Evolutionary conservation across 2,329 filamentous ascomycete genomes (phyloP), one percentile per base, ranked within the genome.

Genomic region (Cryoendolithus antarcticus): DNA sequence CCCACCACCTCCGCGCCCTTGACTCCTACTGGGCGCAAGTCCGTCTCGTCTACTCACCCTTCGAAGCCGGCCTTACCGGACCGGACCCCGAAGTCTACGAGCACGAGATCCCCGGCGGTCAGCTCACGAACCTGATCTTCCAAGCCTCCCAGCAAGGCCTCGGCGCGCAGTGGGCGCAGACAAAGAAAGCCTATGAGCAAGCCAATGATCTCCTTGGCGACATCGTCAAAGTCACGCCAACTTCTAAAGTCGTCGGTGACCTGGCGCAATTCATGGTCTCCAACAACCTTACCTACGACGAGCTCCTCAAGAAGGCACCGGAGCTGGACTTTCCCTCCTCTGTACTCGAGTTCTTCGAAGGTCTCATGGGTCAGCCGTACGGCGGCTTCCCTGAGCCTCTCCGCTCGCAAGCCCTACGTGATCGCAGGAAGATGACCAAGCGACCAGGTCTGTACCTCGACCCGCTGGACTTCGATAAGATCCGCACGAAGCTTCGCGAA

Each of bases 111-210:
- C 91, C 91, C 33, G 91, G 91, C 67, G 91, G 91, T 48, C 91
- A 98, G 67, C 74, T 98, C 53, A 98, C 91, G 67, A 98, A 98
- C 72, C 82, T 98, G 71, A 95, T 98, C 77, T 98, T 98, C 83
- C 91, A 98, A 66, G 91, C 91, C 44, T 80, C 85, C 29, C 88
- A 95, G 65, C 80, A 96, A 49, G 91, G 91, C 58, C 82, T 98
- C 15, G 91, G 91, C 56, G 81, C 86, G 47, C 86, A 95, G 66
- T 98, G 91, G 91, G 81, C 89, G 10, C 85, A 95, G 70, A 98
- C 91, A 44, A 98, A 98, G 80, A 96, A 96, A 74, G 89, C 91
- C 0, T 98, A 98, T 63, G 89, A 95, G 64, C 79, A 93, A 50
- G 91, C 91, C 62, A 98, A 98, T 61, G 83, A 93, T 52, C 75